A percentile compares a stretch with the other conserved stretches of the same genome.
Evolutionary conservation across 306 rosid species (phyloP).

Genomic region (Sindora glabra): DNA sequence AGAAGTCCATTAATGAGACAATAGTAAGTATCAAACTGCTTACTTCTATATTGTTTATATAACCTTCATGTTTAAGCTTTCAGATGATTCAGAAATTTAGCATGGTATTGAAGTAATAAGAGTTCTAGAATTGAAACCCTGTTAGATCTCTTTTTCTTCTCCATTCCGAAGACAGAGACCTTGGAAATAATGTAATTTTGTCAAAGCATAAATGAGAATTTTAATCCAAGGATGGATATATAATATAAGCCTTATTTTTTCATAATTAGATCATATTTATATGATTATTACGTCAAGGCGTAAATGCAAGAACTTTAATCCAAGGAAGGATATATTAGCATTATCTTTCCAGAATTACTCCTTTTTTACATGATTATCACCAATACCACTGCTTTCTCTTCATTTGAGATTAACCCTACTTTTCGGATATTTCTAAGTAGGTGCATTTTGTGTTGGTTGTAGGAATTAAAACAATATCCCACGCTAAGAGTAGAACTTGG

Average conservation of each 20-base stretch:
- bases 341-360: not conserved
- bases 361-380: no score
- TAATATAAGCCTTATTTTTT: no score
- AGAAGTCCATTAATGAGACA: constrained; percentile 79
- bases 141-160: not conserved
- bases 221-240: no score
- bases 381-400: not conserved
- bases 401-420: not conserved
- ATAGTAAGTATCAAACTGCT: constrained; percentile 35
- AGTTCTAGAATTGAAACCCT: not conserved
- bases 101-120: not conserved
- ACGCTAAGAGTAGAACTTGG: constrained; percentile 82
- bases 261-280: no score
- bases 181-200: no score
- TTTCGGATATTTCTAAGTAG: not conserved
- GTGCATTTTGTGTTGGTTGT: constrained; percentile 3
- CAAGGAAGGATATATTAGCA: no score
- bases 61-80: constrained; percentile 5
- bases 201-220: no score
- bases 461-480: constrained; percentile 94
- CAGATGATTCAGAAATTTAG: not conserved
- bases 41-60: not conserved
- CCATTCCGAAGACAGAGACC: no score
- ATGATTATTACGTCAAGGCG: no score
- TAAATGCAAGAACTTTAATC: no score